Base-by-base conservation (phyloP, 2,329 filamentous ascomycete genomes). In the Diaporthe aspalathi region DNA sequence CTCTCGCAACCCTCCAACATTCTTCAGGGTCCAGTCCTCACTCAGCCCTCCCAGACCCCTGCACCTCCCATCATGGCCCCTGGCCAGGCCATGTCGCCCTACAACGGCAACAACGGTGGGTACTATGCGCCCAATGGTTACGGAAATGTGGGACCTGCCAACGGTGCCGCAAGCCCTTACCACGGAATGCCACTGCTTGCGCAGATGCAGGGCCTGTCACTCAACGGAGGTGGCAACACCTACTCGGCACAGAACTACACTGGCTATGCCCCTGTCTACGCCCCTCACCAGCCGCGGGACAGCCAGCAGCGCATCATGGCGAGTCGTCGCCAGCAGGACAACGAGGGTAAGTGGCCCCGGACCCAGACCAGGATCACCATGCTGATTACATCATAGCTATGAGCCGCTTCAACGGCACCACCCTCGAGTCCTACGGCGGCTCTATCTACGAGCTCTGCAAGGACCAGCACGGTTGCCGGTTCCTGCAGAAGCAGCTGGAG, bases 381-480 rank as follows among this genome's bases (percentile, higher is more conserved):
- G 60, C 82, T 85, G 76, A 85, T 70, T 35, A 24, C 52, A 49
- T 17, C 66, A 70, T 32, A 90, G 89, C 85, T 75, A 93, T 93
- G 85, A 93, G 92, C 77, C 93, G 94, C 72, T 98, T 94, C 83
- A 90, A 93, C 76, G 95, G 96, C 79, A 89, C 93, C 78, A 90
- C 93, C 17, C 86, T 98, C 27, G 94, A 97, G 79, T 89, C 91
- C 43, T 92, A 96, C 77, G 87, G 88, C 45, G 94, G 94, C 62
- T 92, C 94, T 77, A 94, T 99, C 77, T 97, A 97, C 81, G 88
- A 90, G 65, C 86, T 98, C 45, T 98, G 95, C 88, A 98, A 98
- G 83, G 96, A 99, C 78, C 96, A 99, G 83, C 95, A 99, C 81
- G 96, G 96, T 72, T 99, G 96, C 79, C 93, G 96, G 72, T 99